Percentiles rank a stretch among this genome's conserved stretches.
Evolutionary conservation across 257 asterid genomes (phyloP).

Genomic region (Scutellaria galericulata): DNA sequence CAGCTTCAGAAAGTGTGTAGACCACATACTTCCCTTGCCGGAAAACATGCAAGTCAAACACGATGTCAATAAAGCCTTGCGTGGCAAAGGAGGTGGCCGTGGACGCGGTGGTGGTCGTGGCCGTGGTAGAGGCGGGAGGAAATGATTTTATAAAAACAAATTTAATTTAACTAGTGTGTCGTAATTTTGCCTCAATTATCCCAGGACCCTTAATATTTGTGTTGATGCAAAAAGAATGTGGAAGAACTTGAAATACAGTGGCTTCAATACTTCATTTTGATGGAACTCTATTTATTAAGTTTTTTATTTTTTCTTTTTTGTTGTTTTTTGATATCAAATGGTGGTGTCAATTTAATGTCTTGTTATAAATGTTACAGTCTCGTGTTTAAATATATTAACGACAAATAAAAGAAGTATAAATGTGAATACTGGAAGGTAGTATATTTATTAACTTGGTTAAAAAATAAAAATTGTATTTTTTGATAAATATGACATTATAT

Average conservation of each 20-base stretch:
- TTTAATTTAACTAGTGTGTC: neutral
- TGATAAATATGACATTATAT: too few relatives aligned
- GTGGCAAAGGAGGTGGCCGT: constrained; percentile 65
- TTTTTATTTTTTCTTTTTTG: neutral
- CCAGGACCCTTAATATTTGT: neutral
- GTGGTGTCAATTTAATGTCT: neutral
- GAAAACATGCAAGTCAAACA: constrained; percentile 76
- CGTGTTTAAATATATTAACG: too few relatives aligned
- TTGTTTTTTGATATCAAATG: neutral
- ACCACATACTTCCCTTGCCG: constrained; percentile 79
- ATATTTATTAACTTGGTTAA: too few relatives aligned
- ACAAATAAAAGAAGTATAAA: too few relatives aligned
- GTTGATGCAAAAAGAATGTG: neutral
- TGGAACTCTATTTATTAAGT: neutral
- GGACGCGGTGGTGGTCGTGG: constrained; percentile 56
- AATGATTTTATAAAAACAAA: neutral
- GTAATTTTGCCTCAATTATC: neutral
- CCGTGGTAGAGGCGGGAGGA: constrained; percentile 69
- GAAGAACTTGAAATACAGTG: constrained; percentile 6
- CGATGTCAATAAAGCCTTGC: constrained; percentile 62
- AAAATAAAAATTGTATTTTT: too few relatives aligned
- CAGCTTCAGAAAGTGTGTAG: constrained; percentile 95
- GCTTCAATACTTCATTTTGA: constrained; percentile 8
- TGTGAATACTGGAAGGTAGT: too few relatives aligned
- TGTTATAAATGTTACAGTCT: too few relatives aligned